Percentiles rank a stretch among this genome's conserved stretches.
Conservation (phyloP, 2,329 filamentous ascomycete genomes). For the Cladobotryum mycophilum region DNA sequence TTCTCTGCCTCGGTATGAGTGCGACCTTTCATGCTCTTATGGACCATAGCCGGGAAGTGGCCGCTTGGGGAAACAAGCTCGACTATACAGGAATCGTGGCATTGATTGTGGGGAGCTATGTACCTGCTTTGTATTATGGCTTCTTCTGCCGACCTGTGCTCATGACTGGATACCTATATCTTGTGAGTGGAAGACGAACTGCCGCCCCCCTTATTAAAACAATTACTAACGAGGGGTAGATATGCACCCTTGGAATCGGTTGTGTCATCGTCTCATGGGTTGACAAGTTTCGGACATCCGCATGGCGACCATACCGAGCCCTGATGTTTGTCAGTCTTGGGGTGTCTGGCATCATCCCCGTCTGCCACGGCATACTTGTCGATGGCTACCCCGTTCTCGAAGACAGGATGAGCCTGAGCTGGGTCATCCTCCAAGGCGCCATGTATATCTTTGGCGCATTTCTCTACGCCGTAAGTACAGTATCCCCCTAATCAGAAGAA, state of each 20-base stretch:
- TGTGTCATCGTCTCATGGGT: conserved; percentile 73
- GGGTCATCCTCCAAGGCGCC: conserved; percentile 71
- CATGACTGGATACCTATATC: conserved; percentile 65
- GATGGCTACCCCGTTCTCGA: conserved; percentile 63
- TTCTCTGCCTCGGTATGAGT: conserved; percentile 70
- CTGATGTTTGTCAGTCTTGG: conserved; percentile 87
- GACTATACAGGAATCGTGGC: conserved; percentile 93
- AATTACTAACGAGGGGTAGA: conserved; percentile 44
- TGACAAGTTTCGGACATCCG: conserved; percentile 76
- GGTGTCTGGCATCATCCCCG: conserved; percentile 73
- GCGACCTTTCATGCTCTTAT: conserved; percentile 78
- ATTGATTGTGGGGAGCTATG: conserved; percentile 84
- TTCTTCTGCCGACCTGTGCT: conserved; percentile 65
- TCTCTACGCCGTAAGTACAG: conserved; percentile 64
- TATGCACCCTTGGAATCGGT: conserved; percentile 67
- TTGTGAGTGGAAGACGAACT: conserved; percentile 46
- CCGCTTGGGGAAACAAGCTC: conserved; percentile 81
- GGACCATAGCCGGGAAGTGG: conserved; percentile 75
- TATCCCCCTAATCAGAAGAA: conserved; percentile 21
- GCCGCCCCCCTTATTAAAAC: background rate
- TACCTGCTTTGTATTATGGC: conserved; percentile 83
- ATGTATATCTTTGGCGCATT: conserved; percentile 82
- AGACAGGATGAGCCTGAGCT: conserved; percentile 70
- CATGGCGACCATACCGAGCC: conserved; percentile 78
- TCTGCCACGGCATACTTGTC: conserved; percentile 65